Evolutionary conservation across 345 rosid species (phyloP), one percentile per base, ranked within the genome.

Genomic region (Salix purpurea): DNA sequence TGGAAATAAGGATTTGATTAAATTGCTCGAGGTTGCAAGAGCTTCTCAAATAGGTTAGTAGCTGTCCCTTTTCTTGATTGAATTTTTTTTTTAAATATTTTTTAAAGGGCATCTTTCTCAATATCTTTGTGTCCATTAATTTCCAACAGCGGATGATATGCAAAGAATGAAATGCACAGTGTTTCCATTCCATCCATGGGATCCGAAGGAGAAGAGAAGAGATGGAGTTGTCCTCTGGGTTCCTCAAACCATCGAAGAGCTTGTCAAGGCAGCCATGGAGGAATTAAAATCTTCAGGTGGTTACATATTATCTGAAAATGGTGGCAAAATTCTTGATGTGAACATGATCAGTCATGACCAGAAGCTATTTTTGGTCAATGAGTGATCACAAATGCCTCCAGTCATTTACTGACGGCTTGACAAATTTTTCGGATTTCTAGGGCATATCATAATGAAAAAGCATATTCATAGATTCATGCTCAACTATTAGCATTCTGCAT

Each of bases 191-290:
- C 88, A 85, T 46, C 92, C 94, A 5, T 80, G 86, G 86, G 90
- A 88, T 76, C 42, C 75, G 0, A 65, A 77, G 61, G 89, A 85
- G 76, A 71, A 76, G 74, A 85, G 77, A 83, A 88, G 82, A 81
- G 78, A 76, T 1, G 98, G 97, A 58, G 75, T 90, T 61, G 87
- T 89, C 4, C 34, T 89, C 61, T 89, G 97, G 97, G 90, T 94
- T 69, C 94, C 98, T 6, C 61, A 73, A 76, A 89, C 83, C 76
- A 84, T 90, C 69, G 88, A 89, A 56, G 92, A 88, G 66, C 93
- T 92, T 24, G 76, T 88, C 12, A 78, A 67, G 75, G 78, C 61
- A 10, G 91, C 94, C 11, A 76, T 40, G 6, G 86, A 79, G 72
- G 79, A 80, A 69, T 85, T 89, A 50, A 76, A 83, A 69, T 52